These are phyloP conservation scores for Nicotiana rustica DNA, from an alignment of 305 asterid genomes.

Conservation along the genomic window DNA sequence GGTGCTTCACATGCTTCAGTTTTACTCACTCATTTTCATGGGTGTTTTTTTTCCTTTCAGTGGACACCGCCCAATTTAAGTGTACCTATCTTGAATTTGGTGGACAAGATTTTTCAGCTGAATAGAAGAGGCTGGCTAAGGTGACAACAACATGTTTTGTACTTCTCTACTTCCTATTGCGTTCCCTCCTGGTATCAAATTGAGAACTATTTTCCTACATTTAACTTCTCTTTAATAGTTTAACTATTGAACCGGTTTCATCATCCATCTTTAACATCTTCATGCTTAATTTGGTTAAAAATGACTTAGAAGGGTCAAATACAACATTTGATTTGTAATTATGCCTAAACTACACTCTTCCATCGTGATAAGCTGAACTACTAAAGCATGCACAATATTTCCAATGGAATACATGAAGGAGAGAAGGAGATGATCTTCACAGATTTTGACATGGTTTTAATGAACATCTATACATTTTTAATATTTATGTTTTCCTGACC, in stretches of 20 bases:
- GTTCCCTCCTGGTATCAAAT: conserved; percentile 22
- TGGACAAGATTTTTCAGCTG: conserved; percentile 93
- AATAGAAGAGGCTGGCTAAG: conserved; percentile 98
- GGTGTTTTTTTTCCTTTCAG: conserved; percentile 58
- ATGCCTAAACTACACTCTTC: not conserved
- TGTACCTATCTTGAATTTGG: conserved; percentile 90
- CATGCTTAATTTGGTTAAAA: conserved; percentile 30
- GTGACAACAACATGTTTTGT: conserved; percentile 50
- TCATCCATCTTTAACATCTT: conserved; percentile 23
- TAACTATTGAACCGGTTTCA: not conserved
- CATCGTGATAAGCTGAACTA: conserved; percentile 8
- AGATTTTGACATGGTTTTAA: not conserved
- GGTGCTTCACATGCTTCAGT: not conserved
- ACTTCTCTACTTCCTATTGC: conserved; percentile 30
- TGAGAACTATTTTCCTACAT: conserved; percentile 4
- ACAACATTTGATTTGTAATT: not conserved
- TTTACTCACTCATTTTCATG: conserved; percentile 22
- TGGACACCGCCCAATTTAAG: conserved; percentile 97
- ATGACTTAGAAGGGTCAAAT: conserved; percentile 15
- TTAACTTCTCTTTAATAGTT: conserved; percentile 14
- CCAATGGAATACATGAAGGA: not conserved
- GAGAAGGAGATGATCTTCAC: conserved; percentile 14
- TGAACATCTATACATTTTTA: not conserved
- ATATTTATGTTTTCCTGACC: no score
- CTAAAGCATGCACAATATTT: not conserved